Evolutionary conservation across 768 basidiomycete genomes (phyloP), one percentile per base, ranked within the genome.

Genomic region (Crassisporium funariophilum): DNA sequence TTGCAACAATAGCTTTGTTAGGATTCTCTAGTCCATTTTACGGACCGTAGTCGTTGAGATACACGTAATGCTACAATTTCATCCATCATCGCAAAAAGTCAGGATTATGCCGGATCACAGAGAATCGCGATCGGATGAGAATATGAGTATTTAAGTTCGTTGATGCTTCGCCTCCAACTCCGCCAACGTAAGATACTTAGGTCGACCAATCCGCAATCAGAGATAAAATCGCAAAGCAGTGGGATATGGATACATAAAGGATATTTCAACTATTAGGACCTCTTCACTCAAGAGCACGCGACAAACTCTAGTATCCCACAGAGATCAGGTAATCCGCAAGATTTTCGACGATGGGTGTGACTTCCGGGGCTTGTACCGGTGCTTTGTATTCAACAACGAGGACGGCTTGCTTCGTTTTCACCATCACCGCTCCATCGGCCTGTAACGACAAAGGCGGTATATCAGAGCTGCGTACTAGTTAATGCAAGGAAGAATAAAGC

Each of bases 401-500:
- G 46, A 95, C 71, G n/a, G 90, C 91, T 59, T 89, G 86, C 50
- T 77, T 86, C 13, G 91, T 95, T 75, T 88, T 88, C 37, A 88
- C 83, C 48, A 93, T 58, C 52, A 83, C 64, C 27, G 74, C 80
- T 1, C 95, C 94, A 63, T 90, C 82, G 16, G 75, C 77, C 92
- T 95, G 59, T 24, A 10, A 21, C 16, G 4, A 17, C n/a, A 46
- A 6, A 35, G 33, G 27, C 19, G 35, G 38, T 20, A 25, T 23
- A 21, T 42, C 31, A 36, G 8, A 41, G 40, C 1, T 2, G 23
- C n/a, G 13, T 20, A 11, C 23, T 41, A 43, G 31, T 44, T 39
- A 4, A 16, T 20, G 43, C 12, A n/a, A 36, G 33, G 34, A 41
- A 34, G 39, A 45, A 31, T 9, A 42, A 23, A 16, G 11, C 46